Conservation (phyloP, 257 asterid species). For the Coffea canephora region DNA sequence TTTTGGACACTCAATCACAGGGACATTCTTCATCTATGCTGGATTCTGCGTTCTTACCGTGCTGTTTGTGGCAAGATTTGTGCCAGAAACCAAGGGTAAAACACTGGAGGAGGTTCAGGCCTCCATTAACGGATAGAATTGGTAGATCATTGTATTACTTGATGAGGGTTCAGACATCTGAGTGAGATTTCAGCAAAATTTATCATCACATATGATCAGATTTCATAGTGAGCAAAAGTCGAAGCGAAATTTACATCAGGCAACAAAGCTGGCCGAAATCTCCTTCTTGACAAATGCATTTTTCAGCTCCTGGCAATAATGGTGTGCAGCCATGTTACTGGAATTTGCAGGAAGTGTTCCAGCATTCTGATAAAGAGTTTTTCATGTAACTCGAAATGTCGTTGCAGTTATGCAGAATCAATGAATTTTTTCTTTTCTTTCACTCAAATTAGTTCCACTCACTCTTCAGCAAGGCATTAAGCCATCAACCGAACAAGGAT, state of each 20-base stretch:
- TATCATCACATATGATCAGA: neutral
- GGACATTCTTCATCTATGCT: slow-evolving; percentile 55
- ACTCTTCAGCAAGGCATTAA: too few species aligned
- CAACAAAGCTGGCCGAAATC: too few species aligned
- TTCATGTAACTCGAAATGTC: neutral
- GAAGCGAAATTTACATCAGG: too few species aligned
- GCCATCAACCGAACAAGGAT: too few species aligned
- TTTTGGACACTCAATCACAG: slow-evolving; percentile 25
- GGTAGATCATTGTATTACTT: neutral
- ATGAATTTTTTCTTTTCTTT: neutral
- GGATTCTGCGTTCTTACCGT: slow-evolving; percentile 47
- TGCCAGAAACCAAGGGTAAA: slow-evolving; percentile 89
- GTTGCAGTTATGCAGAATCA: neutral
- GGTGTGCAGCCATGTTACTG: too few species aligned
- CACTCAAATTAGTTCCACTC: neutral
- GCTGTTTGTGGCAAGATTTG: slow-evolving; percentile 59
- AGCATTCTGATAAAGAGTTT: too few species aligned
- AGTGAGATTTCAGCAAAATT: slow-evolving; percentile 8
- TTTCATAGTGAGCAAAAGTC: too few species aligned
- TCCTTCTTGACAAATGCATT: too few species aligned
- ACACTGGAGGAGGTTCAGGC: slow-evolving; percentile 83
- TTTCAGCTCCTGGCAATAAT: too few species aligned
- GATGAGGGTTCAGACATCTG: neutral
- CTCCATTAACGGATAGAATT: slow-evolving; percentile 30
- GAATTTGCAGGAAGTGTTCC: too few species aligned